Evolutionary conservation across 2,329 filamentous ascomycete species (phyloP).

Genomic region (Pseudocercospora ulei): DNA sequence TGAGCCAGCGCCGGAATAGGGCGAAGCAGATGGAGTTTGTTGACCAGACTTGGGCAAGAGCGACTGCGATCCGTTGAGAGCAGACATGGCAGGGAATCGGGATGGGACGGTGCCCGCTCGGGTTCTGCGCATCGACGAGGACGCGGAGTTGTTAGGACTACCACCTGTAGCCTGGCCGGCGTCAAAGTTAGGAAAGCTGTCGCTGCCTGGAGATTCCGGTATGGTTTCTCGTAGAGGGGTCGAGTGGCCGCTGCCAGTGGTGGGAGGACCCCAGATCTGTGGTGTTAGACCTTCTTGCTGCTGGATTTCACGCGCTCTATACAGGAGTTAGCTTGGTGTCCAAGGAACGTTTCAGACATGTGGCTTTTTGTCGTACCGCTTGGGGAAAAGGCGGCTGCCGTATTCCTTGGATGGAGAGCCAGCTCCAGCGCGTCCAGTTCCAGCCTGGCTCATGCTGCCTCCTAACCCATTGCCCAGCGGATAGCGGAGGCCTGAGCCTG

Average conservation of each 20-base stretch:
- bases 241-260: conserved; percentile 90
- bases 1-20: conserved; percentile 59
- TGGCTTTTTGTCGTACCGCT: conserved; percentile 57
- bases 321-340: conserved; percentile 7
- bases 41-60: conserved; percentile 68
- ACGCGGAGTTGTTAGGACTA: conserved; percentile 23
- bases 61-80: conserved; percentile 49
- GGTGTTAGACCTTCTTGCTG: conserved; percentile 79
- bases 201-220: conserved; percentile 81
- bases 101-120: conserved; percentile 95
- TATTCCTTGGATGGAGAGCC: conserved; percentile 95
- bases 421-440: conserved; percentile 64
- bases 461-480: conserved; percentile 59
- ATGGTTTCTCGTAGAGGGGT: conserved; percentile 95
- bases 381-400: conserved; percentile 73
- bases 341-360: conserved; percentile 3
- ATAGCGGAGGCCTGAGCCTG: conserved; percentile 56
- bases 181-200: conserved; percentile 86
- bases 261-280: conserved; percentile 80
- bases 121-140: conserved; percentile 52
- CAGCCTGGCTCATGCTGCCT: conserved; percentile 43
- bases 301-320: conserved; percentile 87
- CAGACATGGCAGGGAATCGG: conserved; percentile 70
- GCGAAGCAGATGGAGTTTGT: conserved; percentile 75
- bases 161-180: conserved; percentile 24